Conservation (phyloP, 345 rosid species). For the Syzygium aqueum region DNA sequence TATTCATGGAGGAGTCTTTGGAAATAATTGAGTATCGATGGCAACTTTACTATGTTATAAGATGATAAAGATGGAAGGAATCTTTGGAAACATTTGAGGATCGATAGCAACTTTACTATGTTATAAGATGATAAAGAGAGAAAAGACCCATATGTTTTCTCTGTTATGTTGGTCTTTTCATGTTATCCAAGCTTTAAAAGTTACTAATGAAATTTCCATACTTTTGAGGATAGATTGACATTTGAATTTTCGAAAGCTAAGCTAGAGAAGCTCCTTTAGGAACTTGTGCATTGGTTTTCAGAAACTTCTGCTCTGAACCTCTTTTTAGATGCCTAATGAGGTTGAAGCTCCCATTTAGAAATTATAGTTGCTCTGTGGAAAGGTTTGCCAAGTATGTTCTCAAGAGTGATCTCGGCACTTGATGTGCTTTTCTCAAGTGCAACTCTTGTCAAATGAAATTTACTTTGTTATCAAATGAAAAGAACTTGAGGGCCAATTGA, state of each 20-base stretch:
- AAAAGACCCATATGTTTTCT: not conserved
- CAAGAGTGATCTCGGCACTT: not conserved
- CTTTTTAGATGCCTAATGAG: not conserved
- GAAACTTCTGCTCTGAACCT: not conserved
- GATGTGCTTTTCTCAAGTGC: not conserved
- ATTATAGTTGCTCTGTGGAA: not conserved
- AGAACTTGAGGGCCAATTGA: not conserved
- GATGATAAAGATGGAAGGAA: not conserved
- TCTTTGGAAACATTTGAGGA: not conserved
- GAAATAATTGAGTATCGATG: not conserved
- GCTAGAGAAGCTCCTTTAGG: not conserved
- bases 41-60: not conserved
- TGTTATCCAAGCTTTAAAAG: not conserved
- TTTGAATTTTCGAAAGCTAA: not conserved
- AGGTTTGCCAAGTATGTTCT: not conserved
- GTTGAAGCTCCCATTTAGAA: not conserved
- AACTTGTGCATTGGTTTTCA: not conserved
- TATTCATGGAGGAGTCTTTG: not conserved
- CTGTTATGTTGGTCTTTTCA: not conserved
- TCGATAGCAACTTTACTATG: not conserved
- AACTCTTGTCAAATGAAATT: not conserved
- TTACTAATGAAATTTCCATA: not conserved
- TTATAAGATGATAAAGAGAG: not conserved
- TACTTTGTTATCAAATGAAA: not conserved
- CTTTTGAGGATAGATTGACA: not conserved